Evolutionary conservation across 139 green algal genomes (phyloP), one percentile per base, ranked within the genome.

Genomic region (Tetraselmis striata): DNA sequence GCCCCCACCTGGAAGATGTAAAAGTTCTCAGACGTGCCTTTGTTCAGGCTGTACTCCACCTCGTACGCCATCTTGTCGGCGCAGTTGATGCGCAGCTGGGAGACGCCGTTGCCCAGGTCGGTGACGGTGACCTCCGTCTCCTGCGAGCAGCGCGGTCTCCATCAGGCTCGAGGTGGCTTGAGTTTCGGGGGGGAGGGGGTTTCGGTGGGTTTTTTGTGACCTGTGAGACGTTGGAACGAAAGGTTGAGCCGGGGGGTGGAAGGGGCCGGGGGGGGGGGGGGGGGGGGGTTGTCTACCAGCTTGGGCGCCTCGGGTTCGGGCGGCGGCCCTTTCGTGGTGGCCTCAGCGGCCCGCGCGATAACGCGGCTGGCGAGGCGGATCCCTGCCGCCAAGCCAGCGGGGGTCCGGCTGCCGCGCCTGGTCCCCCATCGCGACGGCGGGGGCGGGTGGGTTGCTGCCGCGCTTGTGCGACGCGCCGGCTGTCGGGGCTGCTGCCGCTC

Each of bases 11-110:
- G 87, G 77, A 98, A 82, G 1, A 98, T 76, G 87, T 98, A 98
- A n/a, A 76, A 82, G 85, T 98, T 98, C 67, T 97, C 95, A 0
- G 92, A 96, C 28, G 93, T 98, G 74, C 95, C 95, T 1, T 85
- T 83, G 30, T 95, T 93, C 30, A 93, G 86, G 27, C 88, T 87
- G 88, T 98, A 98, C 90, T 98, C 92, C 1, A 96, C 89, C 83
- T 96, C 92, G 77, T 89, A 90, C 30, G 79, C 80, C 76, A 88
- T 74, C 22, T 82, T 77, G 28, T 78, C 79, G 32, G 28, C 30
- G 31, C 78, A 67, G 45, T 67, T 67, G 45, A 67, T 18, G 45
- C 45, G 45, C 18, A 67, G 45, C 45, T 67, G 45, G 45, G 45
- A 25, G 45, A 67, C 45, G 45, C 45, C 45, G 18, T 67, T 67